phyloP scores from a whole-genome alignment of 352 stramenopile genomes.

The Phytophthora parvispora region DNA sequence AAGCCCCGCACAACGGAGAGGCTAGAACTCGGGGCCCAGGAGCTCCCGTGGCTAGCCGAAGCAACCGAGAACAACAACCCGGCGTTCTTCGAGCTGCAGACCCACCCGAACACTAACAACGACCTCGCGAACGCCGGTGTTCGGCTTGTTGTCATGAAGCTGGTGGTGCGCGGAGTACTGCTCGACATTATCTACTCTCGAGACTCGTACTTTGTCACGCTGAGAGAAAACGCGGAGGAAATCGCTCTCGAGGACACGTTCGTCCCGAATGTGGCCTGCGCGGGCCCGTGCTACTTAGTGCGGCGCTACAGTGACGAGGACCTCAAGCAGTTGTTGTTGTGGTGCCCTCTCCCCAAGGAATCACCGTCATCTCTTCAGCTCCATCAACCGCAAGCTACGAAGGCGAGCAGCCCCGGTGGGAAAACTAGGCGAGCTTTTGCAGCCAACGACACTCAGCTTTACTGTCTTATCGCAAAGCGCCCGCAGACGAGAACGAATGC shows the following conservation, averaged over 20 bases:
- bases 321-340: constrained; percentile 70
- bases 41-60: constrained; percentile 64
- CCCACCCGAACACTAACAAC: constrained; percentile 54
- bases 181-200: constrained; percentile 68
- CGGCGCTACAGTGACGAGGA: constrained; percentile 69
- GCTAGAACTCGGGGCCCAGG: constrained; percentile 50
- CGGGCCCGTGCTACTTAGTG: constrained; percentile 66
- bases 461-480: constrained; percentile 48
- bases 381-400: constrained; percentile 14
- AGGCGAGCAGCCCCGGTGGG: neutral
- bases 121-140: constrained; percentile 44
- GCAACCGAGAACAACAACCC: constrained; percentile 36
- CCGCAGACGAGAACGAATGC: constrained; percentile 8
- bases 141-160: constrained; percentile 73
- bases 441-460: constrained; percentile 73
- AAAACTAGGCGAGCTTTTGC: constrained; percentile 32
- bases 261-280: constrained; percentile 58
- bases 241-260: constrained; percentile 73
- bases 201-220: constrained; percentile 69
- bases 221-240: constrained; percentile 64
- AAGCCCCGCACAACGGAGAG: constrained; percentile 64
- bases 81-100: constrained; percentile 80
- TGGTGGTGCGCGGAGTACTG: constrained; percentile 72
- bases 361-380: constrained; percentile 5
- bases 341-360: constrained; percentile 55